Conservation (phyloP, 768 basidiomycete species). For the Trametes cubensis region DNA sequence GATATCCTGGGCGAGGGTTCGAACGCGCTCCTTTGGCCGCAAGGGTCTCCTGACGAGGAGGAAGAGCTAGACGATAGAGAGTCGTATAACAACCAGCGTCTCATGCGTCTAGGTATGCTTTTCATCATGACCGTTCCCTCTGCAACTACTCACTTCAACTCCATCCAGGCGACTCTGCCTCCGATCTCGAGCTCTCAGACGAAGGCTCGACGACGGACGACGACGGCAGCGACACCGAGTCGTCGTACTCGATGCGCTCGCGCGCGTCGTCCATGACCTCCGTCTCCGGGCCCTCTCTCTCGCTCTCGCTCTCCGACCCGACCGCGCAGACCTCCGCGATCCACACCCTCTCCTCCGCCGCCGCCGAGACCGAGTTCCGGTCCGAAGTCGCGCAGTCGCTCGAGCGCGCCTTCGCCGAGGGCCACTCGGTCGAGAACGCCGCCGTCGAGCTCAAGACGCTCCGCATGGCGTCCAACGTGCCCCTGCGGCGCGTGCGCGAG, state of each 20-base stretch:
- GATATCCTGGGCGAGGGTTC: constrained; percentile 63
- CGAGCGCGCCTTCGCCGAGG: constrained; percentile 90
- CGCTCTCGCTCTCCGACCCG: constrained; percentile 40
- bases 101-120: constrained; percentile 71
- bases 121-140: background rate
- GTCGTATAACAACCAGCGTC: constrained; percentile 63
- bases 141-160: background rate
- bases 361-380: constrained; percentile 68
- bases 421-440: constrained; percentile 90
- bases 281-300: constrained; percentile 43
- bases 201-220: constrained; percentile 56
- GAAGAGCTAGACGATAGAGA: constrained; percentile 70
- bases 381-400: constrained; percentile 82
- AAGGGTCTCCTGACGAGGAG: constrained; percentile 56
- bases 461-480: constrained; percentile 95
- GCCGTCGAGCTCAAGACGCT: constrained; percentile 94
- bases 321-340: constrained; percentile 44
- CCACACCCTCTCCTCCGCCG: constrained; percentile 43
- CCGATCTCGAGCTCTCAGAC: constrained; percentile 66
- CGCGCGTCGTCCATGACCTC: constrained; percentile 55
- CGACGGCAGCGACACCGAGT: constrained; percentile 41
- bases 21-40: constrained; percentile 84
- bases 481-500: constrained; percentile 81
- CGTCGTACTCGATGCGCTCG: constrained; percentile 40
- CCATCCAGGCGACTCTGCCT: constrained; percentile 57